phyloP scores from a whole-genome alignment of 2,329 filamentous ascomycete species.

The Calonectria leucothoes region DNA sequence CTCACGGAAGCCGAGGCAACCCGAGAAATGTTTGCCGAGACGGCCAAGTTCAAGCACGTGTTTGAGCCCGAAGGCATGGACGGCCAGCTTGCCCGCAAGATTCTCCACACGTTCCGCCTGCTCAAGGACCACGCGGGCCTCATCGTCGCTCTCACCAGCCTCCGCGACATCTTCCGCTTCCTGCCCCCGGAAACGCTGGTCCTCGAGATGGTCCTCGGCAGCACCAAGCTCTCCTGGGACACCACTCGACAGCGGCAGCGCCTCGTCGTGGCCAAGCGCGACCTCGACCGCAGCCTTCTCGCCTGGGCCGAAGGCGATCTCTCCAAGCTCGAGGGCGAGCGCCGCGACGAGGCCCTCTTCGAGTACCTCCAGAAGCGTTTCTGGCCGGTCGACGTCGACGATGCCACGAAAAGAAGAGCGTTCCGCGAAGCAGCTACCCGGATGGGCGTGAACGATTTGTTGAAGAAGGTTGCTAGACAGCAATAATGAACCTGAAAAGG shows the following conservation, averaged over 20 bases:
- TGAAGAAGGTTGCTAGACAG: conserved; percentile 34
- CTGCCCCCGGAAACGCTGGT: conserved; percentile 58
- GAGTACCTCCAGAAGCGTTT: conserved; percentile 55
- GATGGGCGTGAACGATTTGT: conserved; percentile 56
- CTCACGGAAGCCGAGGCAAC: conserved; percentile 47
- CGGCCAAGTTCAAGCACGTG: conserved; percentile 59
- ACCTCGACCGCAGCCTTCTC: conserved; percentile 54
- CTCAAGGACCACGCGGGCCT: conserved; percentile 58
- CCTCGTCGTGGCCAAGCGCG: conserved; percentile 55
- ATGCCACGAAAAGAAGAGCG: conserved; percentile 37
- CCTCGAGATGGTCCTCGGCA: conserved; percentile 59
- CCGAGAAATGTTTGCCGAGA: conserved; percentile 59
- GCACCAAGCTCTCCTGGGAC: conserved; percentile 57
- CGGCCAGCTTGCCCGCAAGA: conserved; percentile 59
- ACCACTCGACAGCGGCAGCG: conserved; percentile 52
- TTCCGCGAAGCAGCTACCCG: conserved; percentile 51
- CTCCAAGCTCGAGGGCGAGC: conserved; percentile 49
- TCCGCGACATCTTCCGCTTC: conserved; percentile 58
- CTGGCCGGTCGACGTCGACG: conserved; percentile 44
- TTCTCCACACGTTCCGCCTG: conserved; percentile 63
- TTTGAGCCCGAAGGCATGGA: conserved; percentile 59
- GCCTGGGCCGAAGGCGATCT: conserved; percentile 44
- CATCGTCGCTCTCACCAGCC: conserved; percentile 56
- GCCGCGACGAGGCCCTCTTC: conserved; percentile 54
- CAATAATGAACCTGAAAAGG: conserved; percentile 15